Conservation (phyloP, 2,329 filamentous ascomycete genomes). For the Fusarium circinatum region DNA sequence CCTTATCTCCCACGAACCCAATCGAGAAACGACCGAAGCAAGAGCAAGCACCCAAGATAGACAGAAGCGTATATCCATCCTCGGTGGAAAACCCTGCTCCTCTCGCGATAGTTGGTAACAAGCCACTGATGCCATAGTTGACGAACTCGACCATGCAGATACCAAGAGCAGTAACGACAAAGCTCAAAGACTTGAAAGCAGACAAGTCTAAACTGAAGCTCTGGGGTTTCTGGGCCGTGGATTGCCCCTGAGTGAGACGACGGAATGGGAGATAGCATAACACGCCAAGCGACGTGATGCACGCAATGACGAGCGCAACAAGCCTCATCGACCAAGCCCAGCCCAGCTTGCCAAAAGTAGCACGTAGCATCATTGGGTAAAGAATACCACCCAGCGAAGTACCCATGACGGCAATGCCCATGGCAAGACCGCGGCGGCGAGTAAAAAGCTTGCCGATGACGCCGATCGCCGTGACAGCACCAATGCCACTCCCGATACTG, state of each 20-base stretch:
- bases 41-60: constrained; percentile 55
- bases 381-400: constrained; percentile 45
- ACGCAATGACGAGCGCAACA: constrained; percentile 42
- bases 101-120: constrained; percentile 57
- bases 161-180: constrained; percentile 52
- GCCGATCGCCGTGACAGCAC: constrained; percentile 48
- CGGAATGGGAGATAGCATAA: constrained; percentile 49
- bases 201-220: constrained; percentile 46
- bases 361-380: constrained; percentile 47
- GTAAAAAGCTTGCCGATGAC: constrained; percentile 43
- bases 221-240: background rate
- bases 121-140: constrained; percentile 57
- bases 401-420: constrained; percentile 32
- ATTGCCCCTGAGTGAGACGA: constrained; percentile 14
- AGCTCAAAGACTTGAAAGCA: constrained; percentile 51
- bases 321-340: constrained; percentile 49
- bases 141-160: constrained; percentile 59
- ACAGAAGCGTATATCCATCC: constrained; percentile 55
- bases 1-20: constrained; percentile 53
- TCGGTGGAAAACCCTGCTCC: constrained; percentile 45
- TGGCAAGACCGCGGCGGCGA: constrained; percentile 28
- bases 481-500: constrained; percentile 53
- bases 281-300: constrained; percentile 39
- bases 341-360: constrained; percentile 40
- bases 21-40: constrained; percentile 55